These are phyloP conservation scores for Cyberlindnera mrakii DNA, from an alignment of 805 yeast genomes.

Conservation along the genomic window DNA sequence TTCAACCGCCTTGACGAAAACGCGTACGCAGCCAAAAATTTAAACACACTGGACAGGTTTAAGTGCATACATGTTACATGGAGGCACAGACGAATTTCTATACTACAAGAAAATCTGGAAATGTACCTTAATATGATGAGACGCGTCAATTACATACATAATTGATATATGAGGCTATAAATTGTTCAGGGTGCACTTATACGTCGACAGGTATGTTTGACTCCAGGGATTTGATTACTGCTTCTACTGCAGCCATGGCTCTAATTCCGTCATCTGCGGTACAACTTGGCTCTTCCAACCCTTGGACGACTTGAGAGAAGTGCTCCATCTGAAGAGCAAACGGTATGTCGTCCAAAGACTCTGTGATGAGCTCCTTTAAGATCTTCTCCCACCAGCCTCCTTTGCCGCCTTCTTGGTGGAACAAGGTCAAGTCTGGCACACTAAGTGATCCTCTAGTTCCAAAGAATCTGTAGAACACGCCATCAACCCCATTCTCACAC, in stretches of 20 bases:
- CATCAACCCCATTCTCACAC: conserved; percentile 9
- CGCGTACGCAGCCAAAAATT: no score
- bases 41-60: no score
- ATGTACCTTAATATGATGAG: no score
- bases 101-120: no score
- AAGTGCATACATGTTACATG: no score
- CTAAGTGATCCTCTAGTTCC: conserved; percentile 14
- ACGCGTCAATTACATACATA: no score
- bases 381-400: conserved; percentile 12
- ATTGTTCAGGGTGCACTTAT: not conserved
- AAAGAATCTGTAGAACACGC: conserved; percentile 16
- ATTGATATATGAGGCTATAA: no score
- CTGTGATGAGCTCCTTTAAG: conserved; percentile 2
- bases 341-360: conserved; percentile 8
- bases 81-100: no score
- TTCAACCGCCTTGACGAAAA: no score
- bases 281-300: conserved; percentile 8
- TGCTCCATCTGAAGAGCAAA: conserved; percentile 14
- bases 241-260: conserved; percentile 12
- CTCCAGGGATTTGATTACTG: conserved; percentile 11
- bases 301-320: conserved; percentile 10
- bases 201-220: not conserved
- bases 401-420: conserved; percentile 10
- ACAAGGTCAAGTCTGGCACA: conserved; percentile 15
- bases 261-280: conserved; percentile 14